Percentiles rank a stretch among this genome's conserved stretches.
Conservation (phyloP, 2,329 filamentous ascomycete genomes). For the Stemphylium lycopersici region DNA sequence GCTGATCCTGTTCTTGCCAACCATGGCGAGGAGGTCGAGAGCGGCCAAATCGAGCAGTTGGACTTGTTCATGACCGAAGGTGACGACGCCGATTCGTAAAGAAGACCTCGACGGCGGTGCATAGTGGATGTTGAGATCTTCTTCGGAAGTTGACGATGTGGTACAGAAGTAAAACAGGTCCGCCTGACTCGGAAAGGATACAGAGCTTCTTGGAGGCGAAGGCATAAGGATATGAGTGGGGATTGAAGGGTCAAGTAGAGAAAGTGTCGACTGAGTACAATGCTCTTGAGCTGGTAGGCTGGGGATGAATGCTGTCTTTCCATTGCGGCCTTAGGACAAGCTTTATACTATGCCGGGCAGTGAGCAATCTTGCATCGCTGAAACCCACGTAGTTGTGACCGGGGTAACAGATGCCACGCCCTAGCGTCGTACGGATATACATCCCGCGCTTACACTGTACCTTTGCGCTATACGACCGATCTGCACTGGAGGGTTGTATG, state of each 20-base stretch:
- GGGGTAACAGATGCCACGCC: conserved; percentile 16
- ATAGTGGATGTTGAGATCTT: conserved; percentile 42
- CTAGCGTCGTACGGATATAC: conserved; percentile 33
- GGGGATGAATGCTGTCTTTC: conserved; percentile 11
- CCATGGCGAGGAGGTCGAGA: conserved; percentile 42
- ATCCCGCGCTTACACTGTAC: conserved; percentile 32
- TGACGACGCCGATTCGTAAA: conserved; percentile 41
- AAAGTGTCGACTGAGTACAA: background rate
- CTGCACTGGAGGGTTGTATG: conserved; percentile 22
- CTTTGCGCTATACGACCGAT: conserved; percentile 29
- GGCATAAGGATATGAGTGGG: conserved; percentile 31
- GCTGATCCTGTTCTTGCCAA: conserved; percentile 38
- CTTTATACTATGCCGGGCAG: conserved; percentile 31
- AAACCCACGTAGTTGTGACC: conserved; percentile 11
- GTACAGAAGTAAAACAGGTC: conserved; percentile 48
- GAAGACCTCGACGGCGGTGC: conserved; percentile 44
- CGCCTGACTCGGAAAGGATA: conserved; percentile 42
- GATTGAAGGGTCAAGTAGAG: background rate
- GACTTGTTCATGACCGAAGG: conserved; percentile 36
- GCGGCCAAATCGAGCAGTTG: conserved; percentile 44
- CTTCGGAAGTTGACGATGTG: conserved; percentile 42
- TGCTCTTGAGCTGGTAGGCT: background rate
- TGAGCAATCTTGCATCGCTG: conserved; percentile 16
- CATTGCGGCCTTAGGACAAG: conserved; percentile 25
- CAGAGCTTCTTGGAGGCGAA: conserved; percentile 42